These are phyloP conservation scores for Phaeosphaeria sp. DNA, from an alignment of 2,329 filamentous ascomycete genomes.

Conservation along the genomic window DNA sequence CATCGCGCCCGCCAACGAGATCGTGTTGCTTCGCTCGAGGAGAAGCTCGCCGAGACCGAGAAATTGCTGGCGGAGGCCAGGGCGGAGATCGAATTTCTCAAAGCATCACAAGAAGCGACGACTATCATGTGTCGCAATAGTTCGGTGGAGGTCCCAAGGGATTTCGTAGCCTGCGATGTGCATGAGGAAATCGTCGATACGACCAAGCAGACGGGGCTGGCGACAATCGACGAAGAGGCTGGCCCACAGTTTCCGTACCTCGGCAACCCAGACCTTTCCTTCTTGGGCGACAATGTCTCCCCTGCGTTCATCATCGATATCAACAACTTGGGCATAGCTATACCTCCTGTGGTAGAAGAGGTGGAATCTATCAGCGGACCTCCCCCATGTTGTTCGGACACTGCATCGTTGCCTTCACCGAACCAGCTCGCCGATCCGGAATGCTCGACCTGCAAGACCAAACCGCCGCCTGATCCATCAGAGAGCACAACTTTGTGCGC, in stretches of 20 bases:
- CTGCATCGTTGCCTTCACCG: not conserved
- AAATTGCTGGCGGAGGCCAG: constrained; percentile 30
- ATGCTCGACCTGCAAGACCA: constrained; percentile 35
- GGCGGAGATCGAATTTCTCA: constrained; percentile 35
- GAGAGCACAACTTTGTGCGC: constrained; percentile 45
- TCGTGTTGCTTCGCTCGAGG: constrained; percentile 51
- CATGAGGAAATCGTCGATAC: not conserved
- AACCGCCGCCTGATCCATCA: constrained; percentile 31
- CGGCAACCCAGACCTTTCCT: constrained; percentile 14
- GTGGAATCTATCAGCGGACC: constrained; percentile 13
- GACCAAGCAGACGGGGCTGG: constrained; percentile 5
- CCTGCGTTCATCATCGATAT: constrained; percentile 2
- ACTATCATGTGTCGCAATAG: constrained; percentile 11
- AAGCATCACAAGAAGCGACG: constrained; percentile 20
- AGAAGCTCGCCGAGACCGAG: constrained; percentile 38
- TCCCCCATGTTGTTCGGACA: constrained; percentile 36
- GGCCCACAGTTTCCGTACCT: constrained; percentile 14
- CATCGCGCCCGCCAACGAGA: constrained; percentile 56
- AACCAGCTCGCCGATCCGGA: constrained; percentile 21
- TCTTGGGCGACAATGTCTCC: constrained; percentile 12
- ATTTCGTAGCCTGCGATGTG: not conserved
- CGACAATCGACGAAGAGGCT: not conserved
- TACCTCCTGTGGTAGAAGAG: constrained; percentile 1
- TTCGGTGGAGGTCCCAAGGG: not conserved
- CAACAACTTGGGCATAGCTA: constrained; percentile 6